Evolutionary conservation across 73 alveolate genomes (phyloP).

Genomic region (Paraurostyla sp.): DNA sequence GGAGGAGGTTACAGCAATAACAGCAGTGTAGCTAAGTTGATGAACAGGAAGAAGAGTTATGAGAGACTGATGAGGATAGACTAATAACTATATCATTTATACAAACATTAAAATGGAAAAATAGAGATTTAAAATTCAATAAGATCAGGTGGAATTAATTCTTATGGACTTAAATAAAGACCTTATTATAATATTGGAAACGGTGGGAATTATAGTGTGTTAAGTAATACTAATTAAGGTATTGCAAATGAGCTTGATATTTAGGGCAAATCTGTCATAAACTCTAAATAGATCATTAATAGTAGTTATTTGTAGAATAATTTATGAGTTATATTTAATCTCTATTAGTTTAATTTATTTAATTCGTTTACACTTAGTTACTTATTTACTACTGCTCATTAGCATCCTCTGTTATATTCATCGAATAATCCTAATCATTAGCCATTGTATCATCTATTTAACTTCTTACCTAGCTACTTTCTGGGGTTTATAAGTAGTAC

Average conservation of each 20-base stretch:
- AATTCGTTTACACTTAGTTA: conserved; percentile 10
- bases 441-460: not conserved
- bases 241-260: not conserved
- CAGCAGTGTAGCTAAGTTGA: not conserved
- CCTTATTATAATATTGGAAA: conserved; percentile 16
- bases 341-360: conserved; percentile 10
- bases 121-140: conserved; percentile 17
- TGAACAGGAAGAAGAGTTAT: conserved; percentile 8
- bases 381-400: not conserved
- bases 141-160: conserved; percentile 17
- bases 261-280: conserved; percentile 23
- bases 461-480: not conserved
- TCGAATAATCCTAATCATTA: not conserved
- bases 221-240: not conserved
- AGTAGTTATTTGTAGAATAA: conserved; percentile 27
- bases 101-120: conserved; percentile 26
- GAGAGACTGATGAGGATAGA: not conserved
- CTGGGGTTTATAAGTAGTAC: not conserved
- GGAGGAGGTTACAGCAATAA: not conserved
- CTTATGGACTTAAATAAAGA: conserved; percentile 6
- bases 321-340: conserved; percentile 24
- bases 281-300: conserved; percentile 12
- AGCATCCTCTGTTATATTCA: not conserved
- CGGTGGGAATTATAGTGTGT: not conserved
- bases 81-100: not conserved